Percentiles rank a stretch among this genome's conserved stretches.
Conservation (phyloP, 495 filamentous ascomycete genomes). For the Tuber magnatum region DNA sequence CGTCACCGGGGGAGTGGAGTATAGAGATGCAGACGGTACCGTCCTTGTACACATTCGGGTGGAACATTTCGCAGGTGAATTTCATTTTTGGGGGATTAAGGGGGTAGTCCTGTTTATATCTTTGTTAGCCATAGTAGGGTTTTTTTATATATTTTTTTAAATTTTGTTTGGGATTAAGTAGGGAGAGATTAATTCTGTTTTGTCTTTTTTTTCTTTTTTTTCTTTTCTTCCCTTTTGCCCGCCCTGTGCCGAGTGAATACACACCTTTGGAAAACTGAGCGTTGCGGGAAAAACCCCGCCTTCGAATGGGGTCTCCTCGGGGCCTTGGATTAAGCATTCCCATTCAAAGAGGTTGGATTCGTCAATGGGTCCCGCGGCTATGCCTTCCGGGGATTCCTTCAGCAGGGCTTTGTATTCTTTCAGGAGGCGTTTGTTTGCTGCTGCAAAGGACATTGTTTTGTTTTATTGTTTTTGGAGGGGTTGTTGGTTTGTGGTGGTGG, state of each 20-base stretch:
- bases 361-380: conserved; percentile 84
- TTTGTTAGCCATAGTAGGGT: not conserved
- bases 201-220: not conserved
- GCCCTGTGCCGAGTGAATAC: not conserved
- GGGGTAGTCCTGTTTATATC: conserved; percentile 60
- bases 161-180: not conserved
- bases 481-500: not conserved
- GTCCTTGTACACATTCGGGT: conserved; percentile 87
- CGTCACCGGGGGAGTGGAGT: conserved; percentile 90
- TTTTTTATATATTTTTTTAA: not conserved
- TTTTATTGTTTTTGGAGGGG: not conserved
- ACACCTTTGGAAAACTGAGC: conserved; percentile 81
- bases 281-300: conserved; percentile 90
- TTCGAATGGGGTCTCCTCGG: conserved; percentile 92
- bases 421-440: conserved; percentile 87
- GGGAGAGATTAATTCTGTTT: not conserved
- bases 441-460: conserved; percentile 53
- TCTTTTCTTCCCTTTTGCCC: no score
- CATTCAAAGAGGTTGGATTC: conserved; percentile 96
- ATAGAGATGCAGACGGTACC: conserved; percentile 96
- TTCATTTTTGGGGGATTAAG: conserved; percentile 84
- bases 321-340: conserved; percentile 94
- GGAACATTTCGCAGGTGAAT: conserved; percentile 83
- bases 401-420: conserved; percentile 89
- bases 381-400: conserved; percentile 80